phyloP scores from a whole-genome alignment of 345 rosid genomes.

The Barbarea vulgaris region DNA sequence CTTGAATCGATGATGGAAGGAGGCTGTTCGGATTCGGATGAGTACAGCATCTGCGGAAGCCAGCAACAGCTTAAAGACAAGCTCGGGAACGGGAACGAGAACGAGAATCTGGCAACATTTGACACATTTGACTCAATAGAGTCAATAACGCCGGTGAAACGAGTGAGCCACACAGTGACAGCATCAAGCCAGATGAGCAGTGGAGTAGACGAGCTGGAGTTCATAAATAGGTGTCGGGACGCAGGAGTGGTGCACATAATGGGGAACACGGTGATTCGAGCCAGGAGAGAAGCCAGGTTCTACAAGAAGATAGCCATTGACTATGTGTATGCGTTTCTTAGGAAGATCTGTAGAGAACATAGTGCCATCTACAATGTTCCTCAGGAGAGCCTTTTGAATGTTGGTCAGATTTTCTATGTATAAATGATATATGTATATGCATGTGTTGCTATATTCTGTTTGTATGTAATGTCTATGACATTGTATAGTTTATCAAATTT shows the following conservation, averaged over 20 bases:
- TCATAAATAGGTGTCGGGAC: slow-evolving; percentile 54
- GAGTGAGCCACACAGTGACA: slow-evolving; percentile 38
- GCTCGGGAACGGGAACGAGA: slow-evolving; percentile 30
- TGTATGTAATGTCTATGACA: neutral
- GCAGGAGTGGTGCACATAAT: slow-evolving; percentile 80
- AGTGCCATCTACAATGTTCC: slow-evolving; percentile 75
- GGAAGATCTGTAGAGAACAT: slow-evolving; percentile 78
- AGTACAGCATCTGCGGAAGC: slow-evolving; percentile 57
- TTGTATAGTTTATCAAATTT: slow-evolving; percentile 16
- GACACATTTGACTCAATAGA: slow-evolving; percentile 39
- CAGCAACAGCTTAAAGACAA: slow-evolving; percentile 41
- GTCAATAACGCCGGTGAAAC: slow-evolving; percentile 29
- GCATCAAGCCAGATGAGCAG: slow-evolving; percentile 54
- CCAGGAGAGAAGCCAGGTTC: slow-evolving; percentile 64
- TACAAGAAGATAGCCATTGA: slow-evolving; percentile 67
- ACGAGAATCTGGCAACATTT: slow-evolving; percentile 24
- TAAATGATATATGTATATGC: slow-evolving; percentile 33
- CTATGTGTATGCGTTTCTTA: slow-evolving; percentile 72
- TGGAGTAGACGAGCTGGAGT: slow-evolving; percentile 64
- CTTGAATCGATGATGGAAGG: slow-evolving; percentile 81
- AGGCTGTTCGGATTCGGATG: slow-evolving; percentile 74
- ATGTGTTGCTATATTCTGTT: neutral
- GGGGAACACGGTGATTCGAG: slow-evolving; percentile 67
- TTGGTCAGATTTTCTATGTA: slow-evolving; percentile 73
- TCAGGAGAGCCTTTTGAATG: slow-evolving; percentile 73